Evolutionary conservation across 2,329 filamentous ascomycete species (phyloP).

Genomic region (Cercospora sp.): DNA sequence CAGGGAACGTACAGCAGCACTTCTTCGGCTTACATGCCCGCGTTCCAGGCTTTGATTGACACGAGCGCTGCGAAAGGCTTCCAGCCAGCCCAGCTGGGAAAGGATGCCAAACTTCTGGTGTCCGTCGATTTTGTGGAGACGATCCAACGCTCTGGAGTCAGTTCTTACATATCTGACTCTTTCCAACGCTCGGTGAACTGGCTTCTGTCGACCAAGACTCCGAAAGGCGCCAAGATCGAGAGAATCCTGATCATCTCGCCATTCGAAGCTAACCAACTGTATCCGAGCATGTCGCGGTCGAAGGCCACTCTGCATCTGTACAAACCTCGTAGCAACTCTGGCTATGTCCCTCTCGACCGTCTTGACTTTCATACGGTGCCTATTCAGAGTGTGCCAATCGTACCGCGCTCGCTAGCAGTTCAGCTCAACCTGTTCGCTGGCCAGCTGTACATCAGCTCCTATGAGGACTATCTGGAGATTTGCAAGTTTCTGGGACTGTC

Average conservation of each 20-base stretch:
- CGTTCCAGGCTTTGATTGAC: conserved; percentile 15
- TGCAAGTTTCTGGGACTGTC: conserved; percentile 56
- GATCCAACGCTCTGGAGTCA: not conserved
- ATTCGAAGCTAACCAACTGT: conserved; percentile 58
- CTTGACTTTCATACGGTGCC: conserved; percentile 46
- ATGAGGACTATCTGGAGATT: conserved; percentile 55
- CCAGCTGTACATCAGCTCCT: conserved; percentile 61
- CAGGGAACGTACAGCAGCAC: conserved; percentile 37
- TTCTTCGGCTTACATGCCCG: conserved; percentile 34
- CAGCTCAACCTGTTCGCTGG: conserved; percentile 68
- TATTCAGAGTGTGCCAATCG: conserved; percentile 29
- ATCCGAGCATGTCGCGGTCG: conserved; percentile 43
- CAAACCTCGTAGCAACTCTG: conserved; percentile 51
- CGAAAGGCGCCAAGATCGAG: conserved; percentile 12
- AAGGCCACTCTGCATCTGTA: conserved; percentile 46
- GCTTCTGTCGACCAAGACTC: conserved; percentile 46
- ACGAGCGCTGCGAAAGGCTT: conserved; percentile 16
- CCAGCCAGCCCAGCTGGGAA: not conserved
- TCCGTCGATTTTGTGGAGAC: conserved; percentile 22
- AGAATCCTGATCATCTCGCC: conserved; percentile 60
- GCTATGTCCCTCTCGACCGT: conserved; percentile 46
- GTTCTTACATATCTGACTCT: conserved; percentile 40
- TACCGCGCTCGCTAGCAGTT: not conserved
- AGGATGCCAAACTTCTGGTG: conserved; percentile 21
- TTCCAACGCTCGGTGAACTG: conserved; percentile 59